A percentile compares a stretch with the other conserved stretches of the same genome.
These are phyloP conservation scores for Nevesoporus exiguus DNA, from an alignment of 768 basidiomycete species.

Conservation along the genomic window DNA sequence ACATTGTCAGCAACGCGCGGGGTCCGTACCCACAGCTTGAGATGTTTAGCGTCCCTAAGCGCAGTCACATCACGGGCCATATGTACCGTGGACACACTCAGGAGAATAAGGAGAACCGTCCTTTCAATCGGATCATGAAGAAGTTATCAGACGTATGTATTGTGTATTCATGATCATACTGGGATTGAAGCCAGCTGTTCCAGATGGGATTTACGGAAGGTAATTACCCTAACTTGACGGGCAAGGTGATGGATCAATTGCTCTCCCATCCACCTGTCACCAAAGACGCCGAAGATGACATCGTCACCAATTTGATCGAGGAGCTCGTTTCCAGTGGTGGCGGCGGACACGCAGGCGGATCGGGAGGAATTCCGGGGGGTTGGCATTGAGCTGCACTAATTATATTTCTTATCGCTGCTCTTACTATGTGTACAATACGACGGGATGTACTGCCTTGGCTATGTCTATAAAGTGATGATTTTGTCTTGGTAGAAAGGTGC, in stretches of 20 bases:
- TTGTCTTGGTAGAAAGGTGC: neutral
- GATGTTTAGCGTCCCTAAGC: conserved; percentile 55
- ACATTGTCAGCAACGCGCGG: conserved; percentile 61
- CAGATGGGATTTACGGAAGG: conserved; percentile 76
- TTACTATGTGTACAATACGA: conserved; percentile 16
- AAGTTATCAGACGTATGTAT: conserved; percentile 61
- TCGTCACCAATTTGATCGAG: conserved; percentile 60
- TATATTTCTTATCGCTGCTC: neutral
- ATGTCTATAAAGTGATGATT: neutral
- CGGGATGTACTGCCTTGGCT: neutral
- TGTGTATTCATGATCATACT: conserved; percentile 2
- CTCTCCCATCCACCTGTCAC: conserved; percentile 37
- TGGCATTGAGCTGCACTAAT: conserved; percentile 36
- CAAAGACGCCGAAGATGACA: conserved; percentile 61
- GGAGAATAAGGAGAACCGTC: conserved; percentile 34
- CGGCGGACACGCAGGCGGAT: conserved; percentile 36
- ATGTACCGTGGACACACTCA: conserved; percentile 20
- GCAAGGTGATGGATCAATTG: conserved; percentile 50
- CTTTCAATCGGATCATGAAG: conserved; percentile 49
- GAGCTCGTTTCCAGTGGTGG: conserved; percentile 47
- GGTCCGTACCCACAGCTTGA: conserved; percentile 61
- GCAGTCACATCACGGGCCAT: conserved; percentile 33
- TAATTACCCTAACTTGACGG: conserved; percentile 49
- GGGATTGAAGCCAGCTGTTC: conserved; percentile 3
- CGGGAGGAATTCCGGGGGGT: conserved; percentile 41